A percentile compares a stretch with the other conserved stretches of the same genome.
Evolutionary conservation across 441 rosid genomes (phyloP).

Genomic region (Metrosideros polymorpha): DNA sequence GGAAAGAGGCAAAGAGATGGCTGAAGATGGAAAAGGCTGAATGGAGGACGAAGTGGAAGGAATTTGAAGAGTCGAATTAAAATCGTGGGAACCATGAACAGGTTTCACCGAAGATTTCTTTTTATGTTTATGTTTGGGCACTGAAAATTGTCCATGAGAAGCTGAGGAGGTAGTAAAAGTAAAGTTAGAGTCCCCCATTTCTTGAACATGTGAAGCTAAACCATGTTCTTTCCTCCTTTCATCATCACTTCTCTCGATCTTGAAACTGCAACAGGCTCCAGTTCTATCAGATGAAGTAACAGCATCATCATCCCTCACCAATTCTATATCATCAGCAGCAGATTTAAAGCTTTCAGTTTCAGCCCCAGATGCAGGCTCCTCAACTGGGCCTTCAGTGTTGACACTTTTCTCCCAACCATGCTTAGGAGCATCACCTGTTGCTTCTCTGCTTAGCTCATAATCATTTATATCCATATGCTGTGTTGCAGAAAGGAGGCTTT

Average conservation of each 20-base stretch:
- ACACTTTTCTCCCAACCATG: constrained; percentile 14
- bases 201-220: constrained; percentile 28
- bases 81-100: constrained; percentile 26
- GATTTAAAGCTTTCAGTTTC: constrained; percentile 89
- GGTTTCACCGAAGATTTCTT: constrained; percentile 36
- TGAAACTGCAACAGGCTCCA: constrained; percentile 50
- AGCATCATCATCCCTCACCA: constrained; percentile 27
- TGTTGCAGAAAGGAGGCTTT: constrained; percentile 52
- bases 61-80: constrained; percentile 24
- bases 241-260: constrained; percentile 35
- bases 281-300: constrained; percentile 40
- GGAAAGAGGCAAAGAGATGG: constrained; percentile 30
- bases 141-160: constrained; percentile 28
- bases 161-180: constrained; percentile 62
- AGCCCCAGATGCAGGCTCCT: constrained; percentile 47
- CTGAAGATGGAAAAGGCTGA: constrained; percentile 32
- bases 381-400: constrained; percentile 33
- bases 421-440: constrained; percentile 24
- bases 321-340: constrained; percentile 70
- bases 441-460: constrained; percentile 13
- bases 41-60: constrained; percentile 31
- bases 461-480: constrained; percentile 56
- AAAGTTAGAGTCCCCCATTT: constrained; percentile 40
- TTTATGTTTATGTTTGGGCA: constrained; percentile 29
- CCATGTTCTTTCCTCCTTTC: constrained; percentile 18